A percentile compares a stretch with the other conserved stretches of the same genome.
Evolutionary conservation across 2,329 filamentous ascomycete genomes (phyloP).

Genomic region (Penicillium nordicum): DNA sequence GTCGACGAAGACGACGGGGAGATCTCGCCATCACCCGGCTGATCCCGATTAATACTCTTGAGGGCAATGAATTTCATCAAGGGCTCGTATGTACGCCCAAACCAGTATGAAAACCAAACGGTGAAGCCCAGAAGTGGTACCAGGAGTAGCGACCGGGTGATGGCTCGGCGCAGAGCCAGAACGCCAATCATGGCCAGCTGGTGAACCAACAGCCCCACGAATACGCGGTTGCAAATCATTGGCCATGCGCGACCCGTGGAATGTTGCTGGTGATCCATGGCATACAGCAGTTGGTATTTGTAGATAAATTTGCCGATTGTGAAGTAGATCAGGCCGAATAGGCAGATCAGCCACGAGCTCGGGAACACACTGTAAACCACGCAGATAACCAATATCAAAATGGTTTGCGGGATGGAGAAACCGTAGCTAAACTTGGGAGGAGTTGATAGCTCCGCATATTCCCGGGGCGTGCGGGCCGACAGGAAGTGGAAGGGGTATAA

Average conservation of each 20-base stretch:
- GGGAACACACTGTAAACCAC: slow-evolving; percentile 88
- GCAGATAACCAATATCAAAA: slow-evolving; percentile 92
- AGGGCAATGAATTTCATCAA: slow-evolving; percentile 90
- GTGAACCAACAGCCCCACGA: slow-evolving; percentile 82
- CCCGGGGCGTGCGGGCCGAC: slow-evolving; percentile 80
- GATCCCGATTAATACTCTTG: slow-evolving; percentile 69
- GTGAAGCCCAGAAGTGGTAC: slow-evolving; percentile 75
- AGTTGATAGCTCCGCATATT: slow-evolving; percentile 75
- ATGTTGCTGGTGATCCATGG: slow-evolving; percentile 81
- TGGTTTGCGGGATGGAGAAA: slow-evolving; percentile 87
- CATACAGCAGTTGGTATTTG: slow-evolving; percentile 87
- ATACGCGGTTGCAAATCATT: slow-evolving; percentile 90
- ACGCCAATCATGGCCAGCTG: slow-evolving; percentile 88
- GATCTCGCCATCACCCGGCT: slow-evolving; percentile 44
- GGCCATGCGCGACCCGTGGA: slow-evolving; percentile 86
- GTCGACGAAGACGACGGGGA: slow-evolving; percentile 38
- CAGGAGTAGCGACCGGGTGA: slow-evolving; percentile 68
- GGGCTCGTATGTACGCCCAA: slow-evolving; percentile 75
- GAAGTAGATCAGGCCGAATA: slow-evolving; percentile 68
- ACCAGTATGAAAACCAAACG: slow-evolving; percentile 86
- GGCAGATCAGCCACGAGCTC: slow-evolving; percentile 73
- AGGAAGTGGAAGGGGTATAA: slow-evolving; percentile 78
- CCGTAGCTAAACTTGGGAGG: slow-evolving; percentile 92
- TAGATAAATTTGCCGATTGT: slow-evolving; percentile 45
- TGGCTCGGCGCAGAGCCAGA: slow-evolving; percentile 70